Conservation (phyloP, 1,139 yeast genomes). For the Hemisphaericaspora xylanilytica region DNA sequence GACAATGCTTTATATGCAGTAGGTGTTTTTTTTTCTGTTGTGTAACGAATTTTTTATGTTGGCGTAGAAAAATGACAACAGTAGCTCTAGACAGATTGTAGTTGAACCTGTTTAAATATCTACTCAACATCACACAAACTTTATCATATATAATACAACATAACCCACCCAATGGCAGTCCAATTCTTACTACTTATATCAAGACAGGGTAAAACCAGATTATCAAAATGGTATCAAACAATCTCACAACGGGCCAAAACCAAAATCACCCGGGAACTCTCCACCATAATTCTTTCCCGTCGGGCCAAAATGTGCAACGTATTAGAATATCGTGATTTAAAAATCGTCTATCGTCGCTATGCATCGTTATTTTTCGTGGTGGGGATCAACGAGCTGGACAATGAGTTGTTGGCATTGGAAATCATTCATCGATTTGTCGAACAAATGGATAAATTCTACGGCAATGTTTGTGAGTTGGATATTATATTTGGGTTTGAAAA, state of each 20-base stretch:
- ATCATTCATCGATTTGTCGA: constrained; percentile 92
- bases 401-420: constrained; percentile 83
- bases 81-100: too few relatives aligned
- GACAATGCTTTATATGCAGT: constrained; percentile 8
- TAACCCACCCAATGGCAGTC: constrained; percentile 56
- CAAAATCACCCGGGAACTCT: constrained; percentile 78
- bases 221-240: constrained; percentile 90
- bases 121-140: too few relatives aligned
- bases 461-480: constrained; percentile 93
- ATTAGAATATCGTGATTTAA: constrained; percentile 83
- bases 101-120: too few relatives aligned
- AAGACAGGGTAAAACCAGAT: constrained; percentile 91
- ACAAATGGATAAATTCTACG: constrained; percentile 93
- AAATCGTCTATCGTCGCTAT: constrained; percentile 85
- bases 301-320: constrained; percentile 96
- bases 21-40: too few relatives aligned
- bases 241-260: constrained; percentile 79
- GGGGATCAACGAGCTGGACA: constrained; percentile 80
- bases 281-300: constrained; percentile 80
- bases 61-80: not conserved
- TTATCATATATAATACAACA: too few relatives aligned
- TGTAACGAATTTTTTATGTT: too few relatives aligned
- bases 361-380: constrained; percentile 90
- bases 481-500: constrained; percentile 92
- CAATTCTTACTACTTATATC: constrained; percentile 79